Percentiles rank a stretch among this genome's conserved stretches.
These are phyloP conservation scores for Cryptosporidium viatorum DNA, from an alignment of 169 alveolate genomes.

Conservation along the genomic window DNA sequence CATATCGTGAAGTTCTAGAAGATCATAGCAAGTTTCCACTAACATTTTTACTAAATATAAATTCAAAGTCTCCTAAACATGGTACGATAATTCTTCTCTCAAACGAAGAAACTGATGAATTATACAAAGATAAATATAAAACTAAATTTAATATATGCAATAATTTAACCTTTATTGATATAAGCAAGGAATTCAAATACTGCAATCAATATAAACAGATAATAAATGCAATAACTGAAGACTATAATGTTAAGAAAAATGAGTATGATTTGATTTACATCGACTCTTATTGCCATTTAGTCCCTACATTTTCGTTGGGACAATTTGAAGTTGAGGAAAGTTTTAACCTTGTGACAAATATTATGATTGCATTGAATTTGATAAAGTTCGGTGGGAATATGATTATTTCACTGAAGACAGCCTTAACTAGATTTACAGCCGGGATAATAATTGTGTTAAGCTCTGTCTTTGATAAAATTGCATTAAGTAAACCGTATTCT, in stretches of 20 bases:
- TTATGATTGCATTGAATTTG: conserved; percentile 78
- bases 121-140: background rate
- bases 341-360: conserved; percentile 29
- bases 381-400: conserved; percentile 79
- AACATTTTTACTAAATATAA: conserved; percentile 20
- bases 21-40: conserved; percentile 47
- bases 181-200: conserved; percentile 45
- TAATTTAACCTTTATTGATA: conserved; percentile 24
- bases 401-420: conserved; percentile 76
- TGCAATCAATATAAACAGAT: conserved; percentile 64
- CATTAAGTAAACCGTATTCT: conserved; percentile 77
- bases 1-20: conserved; percentile 29
- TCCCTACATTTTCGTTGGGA: conserved; percentile 61
- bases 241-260: conserved; percentile 26
- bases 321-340: conserved; percentile 52
- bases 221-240: conserved; percentile 53
- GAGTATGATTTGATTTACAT: conserved; percentile 57
- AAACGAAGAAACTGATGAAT: conserved; percentile 10
- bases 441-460: conserved; percentile 78
- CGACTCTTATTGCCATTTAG: conserved; percentile 53
- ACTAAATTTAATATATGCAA: background rate
- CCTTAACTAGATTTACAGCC: conserved; percentile 80
- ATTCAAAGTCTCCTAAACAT: background rate
- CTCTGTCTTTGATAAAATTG: conserved; percentile 79
- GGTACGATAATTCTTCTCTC: conserved; percentile 32